These are phyloP conservation scores for Onygenales sp. DNA, from an alignment of 2,329 filamentous ascomycete species.

Conservation along the genomic window DNA sequence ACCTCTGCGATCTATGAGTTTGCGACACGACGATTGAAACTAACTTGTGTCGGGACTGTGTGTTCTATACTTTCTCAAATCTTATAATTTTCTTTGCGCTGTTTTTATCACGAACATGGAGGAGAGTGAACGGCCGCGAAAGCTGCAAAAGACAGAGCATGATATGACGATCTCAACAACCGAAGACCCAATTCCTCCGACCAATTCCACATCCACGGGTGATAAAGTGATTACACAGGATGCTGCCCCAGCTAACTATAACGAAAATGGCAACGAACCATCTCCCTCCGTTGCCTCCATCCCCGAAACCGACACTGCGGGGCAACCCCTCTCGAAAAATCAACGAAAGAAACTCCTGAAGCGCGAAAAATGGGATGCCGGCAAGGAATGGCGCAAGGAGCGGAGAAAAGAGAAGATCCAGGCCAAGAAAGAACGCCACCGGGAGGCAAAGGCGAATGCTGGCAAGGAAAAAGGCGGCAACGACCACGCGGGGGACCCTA, in stretches of 20 bases:
- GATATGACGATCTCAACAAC: slow-evolving; percentile 11
- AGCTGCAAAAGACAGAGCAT: slow-evolving; percentile 45
- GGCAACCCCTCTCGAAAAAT: slow-evolving; percentile 61
- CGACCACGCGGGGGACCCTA: slow-evolving; percentile 10
- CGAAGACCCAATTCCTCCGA: slow-evolving; percentile 8
- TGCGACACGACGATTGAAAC: too few relatives aligned
- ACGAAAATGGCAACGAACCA: neutral
- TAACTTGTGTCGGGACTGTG: too few relatives aligned
- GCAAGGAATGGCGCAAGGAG: slow-evolving; percentile 50
- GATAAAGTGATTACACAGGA: neutral
- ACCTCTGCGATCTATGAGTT: too few relatives aligned
- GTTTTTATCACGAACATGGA: slow-evolving; percentile 37
- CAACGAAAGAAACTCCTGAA: slow-evolving; percentile 70
- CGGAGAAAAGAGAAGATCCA: slow-evolving; percentile 48
- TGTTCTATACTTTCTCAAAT: neutral
- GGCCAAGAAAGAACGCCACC: slow-evolving; percentile 44
- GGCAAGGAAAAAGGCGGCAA: slow-evolving; percentile 18
- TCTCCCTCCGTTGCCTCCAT: neutral
- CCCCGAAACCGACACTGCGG: slow-evolving; percentile 3
- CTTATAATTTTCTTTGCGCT: neutral
- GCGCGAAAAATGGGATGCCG: slow-evolving; percentile 66
- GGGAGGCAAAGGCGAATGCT: slow-evolving; percentile 24
- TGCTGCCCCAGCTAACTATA: neutral
- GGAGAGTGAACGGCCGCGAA: slow-evolving; percentile 45
- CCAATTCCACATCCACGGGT: neutral